Percentiles rank a stretch among this genome's conserved stretches.
phyloP scores from a whole-genome alignment of 2,329 filamentous ascomycete genomes.

The Nemania sp. region DNA sequence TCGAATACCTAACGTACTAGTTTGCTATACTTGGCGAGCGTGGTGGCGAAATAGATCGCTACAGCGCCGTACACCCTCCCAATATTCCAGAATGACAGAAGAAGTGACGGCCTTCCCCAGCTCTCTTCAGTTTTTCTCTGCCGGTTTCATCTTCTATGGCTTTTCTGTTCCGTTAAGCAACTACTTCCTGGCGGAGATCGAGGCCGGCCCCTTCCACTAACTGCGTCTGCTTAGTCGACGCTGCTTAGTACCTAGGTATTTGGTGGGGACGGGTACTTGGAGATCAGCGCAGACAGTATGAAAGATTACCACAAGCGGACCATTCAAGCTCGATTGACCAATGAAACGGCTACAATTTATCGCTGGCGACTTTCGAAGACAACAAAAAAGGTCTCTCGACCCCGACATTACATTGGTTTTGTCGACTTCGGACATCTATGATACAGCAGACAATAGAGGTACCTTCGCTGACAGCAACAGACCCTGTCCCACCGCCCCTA shows the following conservation, averaged over 20 bases:
- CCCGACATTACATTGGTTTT: slow-evolving; percentile 19
- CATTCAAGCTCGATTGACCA: slow-evolving; percentile 22
- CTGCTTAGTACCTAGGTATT: slow-evolving; percentile 12
- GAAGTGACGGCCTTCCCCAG: not conserved
- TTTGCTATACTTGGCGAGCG: not conserved
- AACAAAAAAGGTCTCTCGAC: slow-evolving; percentile 24
- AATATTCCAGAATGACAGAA: not conserved
- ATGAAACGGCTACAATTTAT: slow-evolving; percentile 15
- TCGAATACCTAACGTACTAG: not conserved
- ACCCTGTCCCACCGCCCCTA: slow-evolving; percentile 7
- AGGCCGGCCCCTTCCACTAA: not conserved
- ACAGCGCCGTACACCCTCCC: not conserved
- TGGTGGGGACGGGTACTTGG: slow-evolving; percentile 26
- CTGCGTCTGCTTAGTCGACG: not conserved
- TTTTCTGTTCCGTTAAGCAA: not conserved
- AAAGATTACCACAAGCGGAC: slow-evolving; percentile 32
- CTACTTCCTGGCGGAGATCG: not conserved
- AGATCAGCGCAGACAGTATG: slow-evolving; percentile 18
- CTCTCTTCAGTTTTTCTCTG: not conserved
- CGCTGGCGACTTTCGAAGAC: slow-evolving; percentile 4
- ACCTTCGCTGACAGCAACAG: not conserved
- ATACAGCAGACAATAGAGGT: slow-evolving; percentile 1
- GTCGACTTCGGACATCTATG: no score
- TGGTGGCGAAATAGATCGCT: not conserved
- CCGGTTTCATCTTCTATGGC: not conserved